These are phyloP conservation scores for Fereydounia khargensis DNA, from an alignment of 1,284 basidiomycete genomes.

Conservation along the genomic window DNA sequence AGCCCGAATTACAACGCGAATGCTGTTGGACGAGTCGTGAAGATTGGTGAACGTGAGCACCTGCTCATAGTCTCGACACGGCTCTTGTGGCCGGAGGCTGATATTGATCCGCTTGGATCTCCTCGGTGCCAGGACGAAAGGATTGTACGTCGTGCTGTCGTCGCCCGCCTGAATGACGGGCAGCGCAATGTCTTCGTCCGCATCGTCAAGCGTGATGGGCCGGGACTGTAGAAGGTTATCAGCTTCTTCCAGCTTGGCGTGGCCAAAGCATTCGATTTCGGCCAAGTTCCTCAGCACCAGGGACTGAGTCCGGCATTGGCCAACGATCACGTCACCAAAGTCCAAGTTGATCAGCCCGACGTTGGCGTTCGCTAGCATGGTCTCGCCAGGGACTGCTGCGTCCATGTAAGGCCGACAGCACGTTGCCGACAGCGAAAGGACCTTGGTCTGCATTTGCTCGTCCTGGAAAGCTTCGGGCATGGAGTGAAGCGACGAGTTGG, in stretches of 20 bases:
- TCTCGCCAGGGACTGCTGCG: conserved; percentile 10
- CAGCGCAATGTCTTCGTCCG: conserved; percentile 14
- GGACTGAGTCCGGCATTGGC: conserved; percentile 30
- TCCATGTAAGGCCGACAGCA: conserved; percentile 33
- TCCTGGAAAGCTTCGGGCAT: too few species aligned
- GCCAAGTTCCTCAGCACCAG: conserved; percentile 40
- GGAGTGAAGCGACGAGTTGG: conserved; percentile 18
- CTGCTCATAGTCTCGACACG: conserved; percentile 53
- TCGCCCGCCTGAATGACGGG: conserved; percentile 35
- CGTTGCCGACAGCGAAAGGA: conserved; percentile 31
- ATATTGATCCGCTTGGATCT: conserved; percentile 23
- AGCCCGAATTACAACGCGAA: conserved; percentile 49
- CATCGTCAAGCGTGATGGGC: conserved; percentile 24
- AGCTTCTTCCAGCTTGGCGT: conserved; percentile 45
- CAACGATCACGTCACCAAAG: conserved; percentile 53
- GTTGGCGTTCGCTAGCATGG: conserved; percentile 6
- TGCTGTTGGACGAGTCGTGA: conserved; percentile 41
- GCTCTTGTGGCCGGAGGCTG: conserved; percentile 30
- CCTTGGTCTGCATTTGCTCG: conserved; percentile 30
- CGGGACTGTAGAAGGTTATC: conserved; percentile 43
- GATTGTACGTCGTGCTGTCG: conserved; percentile 13
- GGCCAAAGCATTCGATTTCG: conserved; percentile 52
- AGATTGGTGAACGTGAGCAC: conserved; percentile 47
- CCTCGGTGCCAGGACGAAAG: conserved; percentile 13
- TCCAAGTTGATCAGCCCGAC: conserved; percentile 39